Evolutionary conservation across 1,284 basidiomycete genomes (phyloP), one percentile per base, ranked within the genome.

Genomic region (Austropuccinia psidii): DNA sequence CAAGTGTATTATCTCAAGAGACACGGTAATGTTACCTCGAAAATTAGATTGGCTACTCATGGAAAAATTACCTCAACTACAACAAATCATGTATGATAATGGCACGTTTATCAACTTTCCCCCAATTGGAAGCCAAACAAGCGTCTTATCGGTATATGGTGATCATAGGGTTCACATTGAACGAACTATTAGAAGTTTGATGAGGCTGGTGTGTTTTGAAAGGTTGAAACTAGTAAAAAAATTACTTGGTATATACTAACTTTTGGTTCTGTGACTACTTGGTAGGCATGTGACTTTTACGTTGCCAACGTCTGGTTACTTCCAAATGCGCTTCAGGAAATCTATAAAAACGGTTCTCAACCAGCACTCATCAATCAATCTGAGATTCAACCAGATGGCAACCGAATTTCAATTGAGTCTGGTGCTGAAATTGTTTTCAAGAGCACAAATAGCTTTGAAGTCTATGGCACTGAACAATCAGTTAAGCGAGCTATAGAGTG

Each of bases 21-120:
- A 98, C 80, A 93, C 92, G 4, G 90, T 92, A 13, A 90, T 98
- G 75, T 85, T 97, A 35, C 95, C 96, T 45, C 89, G 95, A 76
- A 98, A 98, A 82, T 85, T 98, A 76, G 95, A 98, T 80, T 98
- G 95, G 94, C 90, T 98, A 86, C 87, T 98, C 73, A 90, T 89
- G 21, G 93, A 98, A 81, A 88, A 90, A 50, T 85, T 90, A 37
- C 94, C 97, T 74, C 93, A 96, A 77, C 84, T 98, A 77, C 91
- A 89, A 81, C 85, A 87, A 27, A 87, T 94, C 80, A 97, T 97
- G 93, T 88, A 88, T 78, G 95, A 98, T 84, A 97, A 97, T 77
- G 91, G 91, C 45, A 96, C 95, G 17, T 97, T 91, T 81, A 90
- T 98, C 77, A 89, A 93, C 78, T 92, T 97, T 78, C 94, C 95